Evolutionary conservation across 495 filamentous ascomycete species (phyloP), one percentile per base, ranked within the genome.

Genomic region (Penicillium coprophilum): DNA sequence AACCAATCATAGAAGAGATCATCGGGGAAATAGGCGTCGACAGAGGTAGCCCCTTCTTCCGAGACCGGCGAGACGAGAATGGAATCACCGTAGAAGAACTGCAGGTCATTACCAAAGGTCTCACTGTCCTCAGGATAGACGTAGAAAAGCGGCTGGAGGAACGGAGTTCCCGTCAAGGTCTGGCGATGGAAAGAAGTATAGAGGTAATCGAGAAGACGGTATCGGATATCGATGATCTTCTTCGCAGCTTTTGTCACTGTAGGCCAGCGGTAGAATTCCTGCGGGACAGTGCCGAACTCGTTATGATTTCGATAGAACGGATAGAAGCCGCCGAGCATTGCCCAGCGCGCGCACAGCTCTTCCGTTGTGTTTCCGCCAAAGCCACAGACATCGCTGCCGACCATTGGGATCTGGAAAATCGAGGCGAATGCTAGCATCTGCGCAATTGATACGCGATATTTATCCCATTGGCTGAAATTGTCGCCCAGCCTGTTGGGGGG

Each of bases 231-330:
- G 64, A 93, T 91, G 39, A 83, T 85, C 63, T 85, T 88, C 32
- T 75, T 75, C 0, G 87, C 89, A 0, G 87, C 84, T 6, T 77
- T 71, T 4, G 86, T 73, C 1, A 91, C 89, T 2, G 66, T 70
- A 2, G 77, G 64, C 83, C 86, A 92, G 44, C 77, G 82, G 73
- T 95, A 96, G 64, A 90, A 89, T 62, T 96, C 91, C 70, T 95
- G 91, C 0, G 81, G 53, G 28, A 78, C 75, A 19, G 60, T 69
- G 47, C 66, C 72, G 30, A 73, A 53, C 13, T 71, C 72, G 56
- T 87, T 85, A 73, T 96, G 91, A 69, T 93, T 87, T 28, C 91
- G 86, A 77, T 85, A 95, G 78, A 96, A 96, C 1, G 90, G 85
- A 32, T 78, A 78, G 77, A 93, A 93, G 9, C 88, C 90, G 11